These are phyloP conservation scores for Glycine tomentella DNA, from an alignment of 306 rosid genomes.

Conservation along the genomic window DNA sequence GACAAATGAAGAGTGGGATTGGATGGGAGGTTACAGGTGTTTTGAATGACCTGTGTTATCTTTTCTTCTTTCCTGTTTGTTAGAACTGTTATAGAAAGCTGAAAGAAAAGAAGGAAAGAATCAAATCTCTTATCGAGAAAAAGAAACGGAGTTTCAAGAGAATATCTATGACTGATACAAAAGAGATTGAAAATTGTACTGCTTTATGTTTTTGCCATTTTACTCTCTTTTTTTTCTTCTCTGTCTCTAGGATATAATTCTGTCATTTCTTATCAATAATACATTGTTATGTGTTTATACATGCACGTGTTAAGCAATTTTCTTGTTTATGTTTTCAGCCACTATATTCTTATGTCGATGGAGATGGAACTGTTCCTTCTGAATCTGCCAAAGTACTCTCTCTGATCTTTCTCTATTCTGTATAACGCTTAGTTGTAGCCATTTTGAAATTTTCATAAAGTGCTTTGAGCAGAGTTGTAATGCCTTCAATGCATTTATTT, in stretches of 20 bases:
- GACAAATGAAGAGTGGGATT: neutral
- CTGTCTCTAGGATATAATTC: conserved; percentile 14
- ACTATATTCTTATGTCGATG: conserved; percentile 77
- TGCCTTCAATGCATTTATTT: conserved; percentile 22
- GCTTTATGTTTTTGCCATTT: conserved; percentile 14
- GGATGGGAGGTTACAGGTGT: neutral
- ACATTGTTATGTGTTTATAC: neutral
- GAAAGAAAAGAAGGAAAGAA: too few relatives aligned
- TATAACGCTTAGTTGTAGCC: conserved; percentile 21
- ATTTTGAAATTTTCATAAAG: conserved; percentile 18
- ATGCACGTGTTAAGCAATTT: conserved; percentile 16
- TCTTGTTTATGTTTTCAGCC: conserved; percentile 66
- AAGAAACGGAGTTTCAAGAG: neutral
- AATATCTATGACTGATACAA: neutral
- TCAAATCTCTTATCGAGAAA: too few relatives aligned
- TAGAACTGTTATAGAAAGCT: too few relatives aligned
- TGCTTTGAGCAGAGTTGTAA: conserved; percentile 17
- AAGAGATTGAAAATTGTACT: conserved; percentile 4
- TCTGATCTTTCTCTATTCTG: conserved; percentile 43
- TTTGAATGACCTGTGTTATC: neutral
- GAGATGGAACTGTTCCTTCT: conserved; percentile 93
- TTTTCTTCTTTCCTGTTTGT: too few relatives aligned
- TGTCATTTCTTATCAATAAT: conserved; percentile 15
- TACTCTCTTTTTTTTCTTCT: conserved; percentile 1
- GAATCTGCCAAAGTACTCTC: conserved; percentile 83